phyloP scores from a whole-genome alignment of 495 filamentous ascomycete species.

The Hypoxylon perforatum region DNA sequence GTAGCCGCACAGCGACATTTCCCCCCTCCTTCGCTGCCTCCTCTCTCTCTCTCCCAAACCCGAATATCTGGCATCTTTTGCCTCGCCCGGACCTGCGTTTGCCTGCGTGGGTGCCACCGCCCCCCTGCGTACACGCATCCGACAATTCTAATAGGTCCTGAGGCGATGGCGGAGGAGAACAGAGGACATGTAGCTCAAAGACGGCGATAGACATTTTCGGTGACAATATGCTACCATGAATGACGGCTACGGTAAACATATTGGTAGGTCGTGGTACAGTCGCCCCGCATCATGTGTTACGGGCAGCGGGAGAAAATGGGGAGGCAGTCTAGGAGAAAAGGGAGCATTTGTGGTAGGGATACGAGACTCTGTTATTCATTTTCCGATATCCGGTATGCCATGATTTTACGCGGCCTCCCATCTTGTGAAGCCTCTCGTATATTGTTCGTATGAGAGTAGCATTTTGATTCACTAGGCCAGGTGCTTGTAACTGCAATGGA shows the following conservation, averaged over 20 bases:
- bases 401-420: slow-evolving; percentile 10
- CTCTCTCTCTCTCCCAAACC: not conserved
- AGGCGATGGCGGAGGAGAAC: not conserved
- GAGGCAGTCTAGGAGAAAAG: slow-evolving; percentile 26
- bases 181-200: not conserved
- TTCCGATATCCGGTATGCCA: slow-evolving; percentile 14
- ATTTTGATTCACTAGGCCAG: no score
- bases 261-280: slow-evolving; percentile 12
- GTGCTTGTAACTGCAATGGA: no score
- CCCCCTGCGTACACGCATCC: slow-evolving; percentile 7
- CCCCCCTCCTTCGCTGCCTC: not conserved
- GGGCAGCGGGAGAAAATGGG: slow-evolving; percentile 12
- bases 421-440: slow-evolving; percentile 5
- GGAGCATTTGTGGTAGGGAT: slow-evolving; percentile 24
- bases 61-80: not conserved
- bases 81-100: not conserved
- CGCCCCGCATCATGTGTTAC: slow-evolving; percentile 23
- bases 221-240: not conserved
- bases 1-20: not conserved
- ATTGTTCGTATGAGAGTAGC: not conserved
- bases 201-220: slow-evolving; percentile 6
- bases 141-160: no score
- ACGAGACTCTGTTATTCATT: slow-evolving; percentile 19
- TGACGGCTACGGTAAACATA: slow-evolving; percentile 8
- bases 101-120: not conserved